phyloP scores from a whole-genome alignment of 352 stramenopile genomes.

The Phytophthora boehmeriae region DNA sequence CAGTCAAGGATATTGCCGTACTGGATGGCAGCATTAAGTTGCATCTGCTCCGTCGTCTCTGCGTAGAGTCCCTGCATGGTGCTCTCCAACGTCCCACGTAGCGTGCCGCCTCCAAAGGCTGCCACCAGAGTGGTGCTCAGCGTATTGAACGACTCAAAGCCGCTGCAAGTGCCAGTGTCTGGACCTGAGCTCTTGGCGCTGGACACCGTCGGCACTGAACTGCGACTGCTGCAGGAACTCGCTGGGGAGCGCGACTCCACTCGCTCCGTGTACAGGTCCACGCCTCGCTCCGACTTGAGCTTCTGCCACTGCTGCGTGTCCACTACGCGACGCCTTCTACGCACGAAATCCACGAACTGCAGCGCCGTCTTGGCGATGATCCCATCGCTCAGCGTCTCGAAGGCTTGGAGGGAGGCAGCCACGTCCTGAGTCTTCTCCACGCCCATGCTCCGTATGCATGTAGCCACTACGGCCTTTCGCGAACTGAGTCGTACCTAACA shows the following conservation, averaged over 20 bases:
- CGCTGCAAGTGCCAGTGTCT: conserved; percentile 1
- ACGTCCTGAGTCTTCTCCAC: conserved; percentile 10
- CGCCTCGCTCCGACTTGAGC: conserved; percentile 45
- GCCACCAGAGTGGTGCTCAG: conserved; percentile 48
- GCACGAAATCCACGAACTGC: conserved; percentile 55
- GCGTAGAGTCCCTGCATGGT: conserved; percentile 63
- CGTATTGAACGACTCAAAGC: conserved; percentile 17
- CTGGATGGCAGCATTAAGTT: conserved; percentile 52
- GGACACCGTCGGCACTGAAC: conserved; percentile 21
- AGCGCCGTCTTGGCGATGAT: conserved; percentile 62
- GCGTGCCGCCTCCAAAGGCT: conserved; percentile 56
- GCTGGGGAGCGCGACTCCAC: conserved; percentile 29
- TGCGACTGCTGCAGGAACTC: conserved; percentile 8
- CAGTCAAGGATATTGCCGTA: conserved; percentile 52
- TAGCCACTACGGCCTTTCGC: neutral
- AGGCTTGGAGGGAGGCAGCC: conserved; percentile 39
- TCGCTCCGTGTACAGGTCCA: conserved; percentile 64
- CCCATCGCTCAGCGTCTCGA: conserved; percentile 49
- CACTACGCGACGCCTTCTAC: conserved; percentile 41
- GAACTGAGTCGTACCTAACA: too few species aligned
- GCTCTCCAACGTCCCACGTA: conserved; percentile 50
- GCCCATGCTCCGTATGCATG: neutral
- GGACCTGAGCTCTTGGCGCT: neutral
- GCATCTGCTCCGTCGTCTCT: conserved; percentile 41
- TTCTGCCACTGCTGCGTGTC: conserved; percentile 45